Percentiles rank a stretch among this genome's conserved stretches.
Conservation (phyloP, 805 yeast species). For the Pichia californica region DNA sequence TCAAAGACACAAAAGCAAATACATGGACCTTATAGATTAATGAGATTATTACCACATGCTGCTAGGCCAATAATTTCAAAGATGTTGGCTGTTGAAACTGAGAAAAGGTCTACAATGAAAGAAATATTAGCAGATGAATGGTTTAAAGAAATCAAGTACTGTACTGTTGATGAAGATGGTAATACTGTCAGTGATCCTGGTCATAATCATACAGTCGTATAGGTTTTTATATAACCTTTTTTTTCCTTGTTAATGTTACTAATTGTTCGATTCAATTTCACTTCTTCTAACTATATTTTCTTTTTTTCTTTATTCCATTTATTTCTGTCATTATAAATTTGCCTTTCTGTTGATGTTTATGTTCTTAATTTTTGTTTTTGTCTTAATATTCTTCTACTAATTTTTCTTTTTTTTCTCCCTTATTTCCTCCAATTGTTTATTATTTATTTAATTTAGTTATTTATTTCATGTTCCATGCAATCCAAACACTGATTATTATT, state of each 20-base stretch:
- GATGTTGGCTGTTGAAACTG: conserved; percentile 59
- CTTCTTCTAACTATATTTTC: not conserved
- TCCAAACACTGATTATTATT: too few relatives aligned
- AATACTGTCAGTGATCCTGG: conserved; percentile 37
- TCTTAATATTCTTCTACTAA: too few relatives aligned
- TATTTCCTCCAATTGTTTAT: too few relatives aligned
- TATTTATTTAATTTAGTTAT: too few relatives aligned
- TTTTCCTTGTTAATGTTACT: not conserved
- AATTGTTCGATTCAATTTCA: too few relatives aligned
- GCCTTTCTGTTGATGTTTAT: too few relatives aligned
- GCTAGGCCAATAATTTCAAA: conserved; percentile 66
- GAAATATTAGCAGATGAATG: conserved; percentile 66
- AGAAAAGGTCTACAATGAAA: conserved; percentile 55
- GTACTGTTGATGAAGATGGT: conserved; percentile 45
- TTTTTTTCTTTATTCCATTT: not conserved
- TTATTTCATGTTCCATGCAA: too few relatives aligned
- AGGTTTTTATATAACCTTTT: not conserved
- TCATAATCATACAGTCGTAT: conserved; percentile 43
- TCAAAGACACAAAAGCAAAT: conserved; percentile 46
- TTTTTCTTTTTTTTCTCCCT: too few relatives aligned
- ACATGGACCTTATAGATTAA: conserved; percentile 77
- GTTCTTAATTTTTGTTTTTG: too few relatives aligned
- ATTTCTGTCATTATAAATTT: too few relatives aligned
- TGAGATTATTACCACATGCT: conserved; percentile 79
- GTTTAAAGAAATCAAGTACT: conserved; percentile 56